Base-by-base conservation (phyloP, 2,329 filamentous ascomycete genomes). In the Neocucurbitaria cava region DNA sequence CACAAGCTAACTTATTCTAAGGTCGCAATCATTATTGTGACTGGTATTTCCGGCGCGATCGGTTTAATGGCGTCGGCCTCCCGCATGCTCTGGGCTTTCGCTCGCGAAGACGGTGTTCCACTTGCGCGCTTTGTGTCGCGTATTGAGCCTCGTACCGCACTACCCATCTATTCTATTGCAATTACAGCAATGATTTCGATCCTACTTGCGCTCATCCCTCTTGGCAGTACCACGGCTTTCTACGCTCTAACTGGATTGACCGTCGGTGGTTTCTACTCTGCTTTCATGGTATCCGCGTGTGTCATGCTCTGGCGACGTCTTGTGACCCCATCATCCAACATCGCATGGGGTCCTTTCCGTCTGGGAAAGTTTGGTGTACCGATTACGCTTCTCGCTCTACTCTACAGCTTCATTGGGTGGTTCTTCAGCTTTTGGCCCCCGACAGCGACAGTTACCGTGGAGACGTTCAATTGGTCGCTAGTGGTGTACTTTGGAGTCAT, bases 161-260 rank as follows among this genome's bases (percentile, higher is more conserved):
- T 58, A 4, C 79, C 79, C 1, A 67, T 81, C 20, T 79, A 79
- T 58, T 70, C 77, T 1, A 75, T 82, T 51, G 65, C 75, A 43
- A 50, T 54, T 8, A 52, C 51, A 2, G 47, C 49, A 10, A 23
- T 30, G 4, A 30, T 57, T 30, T 44, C 40, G 1, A 45, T 62
- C 15, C 53, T 63, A 6, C 30, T 61, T 23, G 54, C 54, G 1
- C 54, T 61, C 20, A 58, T 63, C 31, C 46, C 46, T 3, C 44
- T 65, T 23, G 58, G 58, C 9, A 57, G 49, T 0, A 48, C 46
- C 1, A 41, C 46, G 11, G 62, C 60, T 3, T 64, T 64, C 51
- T 45, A 36, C 15, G 49, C 56, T 21, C 31, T 65, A 9, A 51
- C 46, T 13, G 50, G 50, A 6, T 46, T 64, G 7, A 52, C 49